These are phyloP conservation scores for Gleditsia sinensis DNA, from an alignment of 306 rosid species.

Conservation along the genomic window DNA sequence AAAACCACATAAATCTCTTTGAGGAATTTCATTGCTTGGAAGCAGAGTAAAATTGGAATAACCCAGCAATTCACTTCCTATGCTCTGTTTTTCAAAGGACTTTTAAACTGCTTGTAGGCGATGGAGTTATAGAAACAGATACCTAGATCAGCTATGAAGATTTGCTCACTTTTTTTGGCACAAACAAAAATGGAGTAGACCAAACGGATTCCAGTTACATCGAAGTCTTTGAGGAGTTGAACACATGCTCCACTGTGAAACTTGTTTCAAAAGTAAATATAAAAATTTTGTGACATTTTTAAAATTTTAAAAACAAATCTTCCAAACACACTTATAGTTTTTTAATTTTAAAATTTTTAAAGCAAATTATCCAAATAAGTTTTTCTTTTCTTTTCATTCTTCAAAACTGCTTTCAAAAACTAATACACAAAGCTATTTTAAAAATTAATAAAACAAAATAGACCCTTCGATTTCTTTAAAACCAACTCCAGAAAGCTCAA, in stretches of 20 bases:
- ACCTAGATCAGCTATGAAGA: conserved; percentile 14
- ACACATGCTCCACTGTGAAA: conserved; percentile 32
- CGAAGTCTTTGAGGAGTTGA: conserved; percentile 34
- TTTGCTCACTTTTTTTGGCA: conserved; percentile 14
- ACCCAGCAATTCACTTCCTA: conserved; percentile 38
- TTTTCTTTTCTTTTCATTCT: too few species aligned
- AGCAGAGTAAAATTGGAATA: conserved; percentile 36
- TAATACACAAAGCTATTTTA: too few species aligned
- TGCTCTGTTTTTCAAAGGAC: conserved; percentile 38
- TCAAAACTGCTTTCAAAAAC: too few species aligned
- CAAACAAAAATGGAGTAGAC: conserved; percentile 32
- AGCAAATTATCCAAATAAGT: too few species aligned
- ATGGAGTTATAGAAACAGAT: conserved; percentile 16
- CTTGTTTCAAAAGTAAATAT: too few species aligned
- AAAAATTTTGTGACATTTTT: too few species aligned
- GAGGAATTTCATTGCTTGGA: conserved; percentile 45
- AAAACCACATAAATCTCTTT: conserved; percentile 33
- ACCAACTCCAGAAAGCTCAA: too few species aligned
- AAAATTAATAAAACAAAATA: too few species aligned
- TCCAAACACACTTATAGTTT: too few species aligned
- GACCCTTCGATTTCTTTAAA: too few species aligned
- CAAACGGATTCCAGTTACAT: conserved; percentile 38
- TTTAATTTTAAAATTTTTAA: too few species aligned
- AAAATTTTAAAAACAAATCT: too few species aligned
- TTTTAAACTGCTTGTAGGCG: conserved; percentile 29